Evolutionary conservation across 371 early-diverging fungal genomes (phyloP), one percentile per base, ranked within the genome.

Genomic region (Blakeslea trispora): DNA sequence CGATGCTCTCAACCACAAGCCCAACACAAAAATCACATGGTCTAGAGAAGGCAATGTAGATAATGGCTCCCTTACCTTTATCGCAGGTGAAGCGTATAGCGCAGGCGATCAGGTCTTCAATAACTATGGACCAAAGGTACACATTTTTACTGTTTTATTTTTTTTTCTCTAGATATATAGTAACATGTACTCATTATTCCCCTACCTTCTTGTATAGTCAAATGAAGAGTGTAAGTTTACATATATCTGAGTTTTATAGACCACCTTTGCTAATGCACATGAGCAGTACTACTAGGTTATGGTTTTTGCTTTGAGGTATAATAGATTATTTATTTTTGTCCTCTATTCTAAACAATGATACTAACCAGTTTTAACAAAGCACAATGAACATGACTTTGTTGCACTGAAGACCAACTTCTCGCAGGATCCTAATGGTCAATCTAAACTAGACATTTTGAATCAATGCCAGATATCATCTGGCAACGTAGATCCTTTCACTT

Each of bases 71-170:
- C 51, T 79, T 13, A 63, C 74, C 1, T 72, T 79, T 61, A 58
- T 75, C 10, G 44, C 76, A 34, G 72, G 76, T 14, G 56, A 75
- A 24, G 52, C 52, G 15, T 41, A 72, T 10, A 32, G 45, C 15
- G 51, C 57, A 5, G 85, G 84, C 0, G 61, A 77, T 22, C 77
- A 88, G 45, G 54, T 87, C 39, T 79, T 66, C 48, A 86, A 87
- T 62, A 87, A 86, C 41, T 88, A 88, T 65, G 88, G 88, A 6
- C 81, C 86, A 42, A 88, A 88, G 74, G 82, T 78, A 63, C n/a
- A n/a, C n/a, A n/a, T n/a, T n/a, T n/a, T n/a, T n/a, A n/a, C n/a
- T n/a, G n/a, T n/a, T n/a, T n/a, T n/a, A n/a, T n/a, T n/a, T n/a
- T n/a, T n/a, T n/a, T n/a, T n/a, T n/a, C n/a, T n/a, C n/a, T n/a